phyloP scores from a whole-genome alignment of 2,329 filamentous ascomycete genomes.

The Sporothrix mexicana region DNA sequence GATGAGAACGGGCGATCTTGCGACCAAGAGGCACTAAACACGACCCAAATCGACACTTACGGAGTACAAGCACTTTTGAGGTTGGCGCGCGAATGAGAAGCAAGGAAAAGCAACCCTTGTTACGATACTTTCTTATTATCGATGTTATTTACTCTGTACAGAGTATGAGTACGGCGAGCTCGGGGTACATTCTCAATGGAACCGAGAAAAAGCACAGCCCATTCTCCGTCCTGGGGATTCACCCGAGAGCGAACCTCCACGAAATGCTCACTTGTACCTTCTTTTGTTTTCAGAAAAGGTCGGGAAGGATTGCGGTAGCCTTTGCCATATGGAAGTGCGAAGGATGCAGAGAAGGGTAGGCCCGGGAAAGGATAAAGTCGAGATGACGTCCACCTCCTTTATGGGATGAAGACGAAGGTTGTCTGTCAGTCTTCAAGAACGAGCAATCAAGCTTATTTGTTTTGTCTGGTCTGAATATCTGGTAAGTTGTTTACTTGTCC shows the following conservation, averaged over 20 bases:
- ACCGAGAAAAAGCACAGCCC: constrained; percentile 13
- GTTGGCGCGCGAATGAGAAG: background rate
- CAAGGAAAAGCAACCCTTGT: background rate
- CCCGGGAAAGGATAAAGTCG: constrained; percentile 21
- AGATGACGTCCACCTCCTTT: constrained; percentile 15
- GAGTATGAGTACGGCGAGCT: background rate
- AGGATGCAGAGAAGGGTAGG: background rate
- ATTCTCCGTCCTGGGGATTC: background rate
- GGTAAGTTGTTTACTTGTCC: background rate
- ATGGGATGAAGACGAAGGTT: background rate
- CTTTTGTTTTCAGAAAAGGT: background rate
- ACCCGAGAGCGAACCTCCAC: background rate
- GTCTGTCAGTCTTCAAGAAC: background rate
- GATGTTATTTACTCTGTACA: background rate
- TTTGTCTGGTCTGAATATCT: background rate
- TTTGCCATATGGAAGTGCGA: background rate
- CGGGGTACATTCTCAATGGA: background rate
- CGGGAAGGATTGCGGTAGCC: constrained; percentile 4
- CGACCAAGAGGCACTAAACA: constrained; percentile 5
- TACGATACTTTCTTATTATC: background rate
- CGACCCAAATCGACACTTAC: background rate
- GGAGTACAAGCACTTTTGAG: constrained; percentile 12
- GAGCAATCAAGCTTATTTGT: background rate
- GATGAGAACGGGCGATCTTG: constrained; percentile 21
- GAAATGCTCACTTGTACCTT: background rate